These are phyloP conservation scores for Epichloe elymi DNA, from an alignment of 2,329 filamentous ascomycete species.

Conservation along the genomic window DNA sequence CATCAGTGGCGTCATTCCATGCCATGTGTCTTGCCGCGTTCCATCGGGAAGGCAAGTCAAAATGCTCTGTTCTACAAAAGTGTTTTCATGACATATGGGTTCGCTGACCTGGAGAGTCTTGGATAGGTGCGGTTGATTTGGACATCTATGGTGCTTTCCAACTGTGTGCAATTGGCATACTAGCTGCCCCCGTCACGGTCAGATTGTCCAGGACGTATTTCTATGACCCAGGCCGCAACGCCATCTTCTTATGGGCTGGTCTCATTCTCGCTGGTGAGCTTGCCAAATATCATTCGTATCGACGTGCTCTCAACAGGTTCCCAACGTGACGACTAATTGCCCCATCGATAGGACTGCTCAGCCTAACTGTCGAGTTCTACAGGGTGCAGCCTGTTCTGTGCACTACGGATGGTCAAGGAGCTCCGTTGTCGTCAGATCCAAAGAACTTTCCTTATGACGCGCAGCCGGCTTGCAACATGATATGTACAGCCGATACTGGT, in stretches of 20 bases:
- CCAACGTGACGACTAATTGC: background rate
- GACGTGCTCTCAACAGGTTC: background rate
- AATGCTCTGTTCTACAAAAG: background rate
- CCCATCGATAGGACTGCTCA: conserved; percentile 35
- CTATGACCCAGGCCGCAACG: conserved; percentile 47
- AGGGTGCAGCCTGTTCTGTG: conserved; percentile 34
- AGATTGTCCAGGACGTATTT: conserved; percentile 51
- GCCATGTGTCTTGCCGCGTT: conserved; percentile 46
- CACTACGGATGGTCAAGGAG: conserved; percentile 22
- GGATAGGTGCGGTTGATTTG: conserved; percentile 48
- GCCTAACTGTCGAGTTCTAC: conserved; percentile 52
- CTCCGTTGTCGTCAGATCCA: conserved; percentile 20
- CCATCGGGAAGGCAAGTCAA: conserved; percentile 42
- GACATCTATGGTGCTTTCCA: conserved; percentile 58
- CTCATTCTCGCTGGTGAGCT: conserved; percentile 43
- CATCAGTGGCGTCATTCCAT: conserved; percentile 51
- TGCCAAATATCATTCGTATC: background rate
- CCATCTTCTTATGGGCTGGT: conserved; percentile 53
- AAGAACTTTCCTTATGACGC: conserved; percentile 31
- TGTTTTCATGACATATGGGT: background rate
- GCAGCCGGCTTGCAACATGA: conserved; percentile 29
- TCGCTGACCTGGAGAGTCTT: background rate
- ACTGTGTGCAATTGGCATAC: conserved; percentile 50
- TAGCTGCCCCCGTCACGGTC: conserved; percentile 50
- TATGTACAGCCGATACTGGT: conserved; percentile 29